Conservation (phyloP, 129 eudicot genomes). For the Logfia minima region DNA sequence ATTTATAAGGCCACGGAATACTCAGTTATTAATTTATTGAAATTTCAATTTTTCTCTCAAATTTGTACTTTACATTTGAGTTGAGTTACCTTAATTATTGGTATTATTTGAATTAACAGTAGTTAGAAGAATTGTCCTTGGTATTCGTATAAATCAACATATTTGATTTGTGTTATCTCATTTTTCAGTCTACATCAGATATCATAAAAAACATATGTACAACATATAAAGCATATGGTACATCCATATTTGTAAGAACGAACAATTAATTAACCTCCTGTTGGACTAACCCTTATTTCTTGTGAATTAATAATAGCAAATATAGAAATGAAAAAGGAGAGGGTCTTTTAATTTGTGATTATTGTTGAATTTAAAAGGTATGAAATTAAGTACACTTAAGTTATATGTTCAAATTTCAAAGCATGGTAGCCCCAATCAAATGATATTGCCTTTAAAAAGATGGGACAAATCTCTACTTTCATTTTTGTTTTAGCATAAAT, state of each 20-base stretch:
- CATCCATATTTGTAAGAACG: neutral
- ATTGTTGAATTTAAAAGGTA: conserved; percentile 9
- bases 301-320: too few species aligned
- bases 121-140: too few species aligned
- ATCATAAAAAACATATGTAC: neutral
- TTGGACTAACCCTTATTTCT: neutral
- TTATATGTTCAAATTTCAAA: conserved; percentile 20
- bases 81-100: too few species aligned
- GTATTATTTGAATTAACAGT: too few species aligned
- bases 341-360: neutral
- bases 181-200: too few species aligned
- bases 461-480: conserved; percentile 19
- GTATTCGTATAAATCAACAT: too few species aligned
- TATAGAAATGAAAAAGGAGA: neutral
- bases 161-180: too few species aligned
- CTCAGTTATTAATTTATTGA: too few species aligned
- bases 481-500: neutral
- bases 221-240: neutral
- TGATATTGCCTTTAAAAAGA: conserved; percentile 31
- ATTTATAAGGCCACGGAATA: too few species aligned
- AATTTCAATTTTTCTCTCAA: too few species aligned
- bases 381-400: conserved; percentile 5
- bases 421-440: conserved; percentile 28
- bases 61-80: too few species aligned
- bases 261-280: neutral